phyloP scores from a whole-genome alignment of 257 asterid genomes.

The Oldenlandia corymbosa region DNA sequence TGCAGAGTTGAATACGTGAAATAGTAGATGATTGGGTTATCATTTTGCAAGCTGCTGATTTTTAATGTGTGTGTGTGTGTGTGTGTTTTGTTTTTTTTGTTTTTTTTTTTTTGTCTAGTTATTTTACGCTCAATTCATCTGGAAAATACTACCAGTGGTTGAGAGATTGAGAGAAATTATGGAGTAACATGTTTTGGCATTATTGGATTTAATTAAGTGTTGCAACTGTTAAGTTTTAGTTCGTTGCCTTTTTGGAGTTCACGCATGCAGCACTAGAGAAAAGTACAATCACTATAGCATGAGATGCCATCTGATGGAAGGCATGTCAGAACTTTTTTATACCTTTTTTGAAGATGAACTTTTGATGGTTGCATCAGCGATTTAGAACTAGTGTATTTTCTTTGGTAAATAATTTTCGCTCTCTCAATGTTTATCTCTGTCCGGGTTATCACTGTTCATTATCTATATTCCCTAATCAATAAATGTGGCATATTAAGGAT shows the following conservation, averaged over 20 bases:
- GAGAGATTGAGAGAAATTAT: no score
- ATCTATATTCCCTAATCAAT: conserved; percentile 2
- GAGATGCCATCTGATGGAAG: neutral
- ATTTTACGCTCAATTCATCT: no score
- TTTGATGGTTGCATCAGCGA: neutral
- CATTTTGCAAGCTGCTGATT: no score
- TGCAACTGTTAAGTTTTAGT: neutral
- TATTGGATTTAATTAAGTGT: neutral
- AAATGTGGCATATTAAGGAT: neutral
- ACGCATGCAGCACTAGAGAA: neutral
- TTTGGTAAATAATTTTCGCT: no score
- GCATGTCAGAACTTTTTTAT: neutral
- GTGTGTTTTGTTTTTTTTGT: no score
- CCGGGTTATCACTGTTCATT: neutral
- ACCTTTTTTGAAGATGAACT: neutral
- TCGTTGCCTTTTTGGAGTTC: neutral
- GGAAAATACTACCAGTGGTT: no score
- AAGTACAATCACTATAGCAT: neutral
- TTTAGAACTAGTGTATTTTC: neutral
- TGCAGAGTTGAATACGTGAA: neutral
- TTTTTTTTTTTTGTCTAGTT: no score
- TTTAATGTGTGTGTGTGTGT: no score
- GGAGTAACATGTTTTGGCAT: no score
- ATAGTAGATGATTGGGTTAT: neutral
- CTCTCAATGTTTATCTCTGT: no score